phyloP scores from a whole-genome alignment of 1,284 basidiomycete species.

The Tremellales sp. region DNA sequence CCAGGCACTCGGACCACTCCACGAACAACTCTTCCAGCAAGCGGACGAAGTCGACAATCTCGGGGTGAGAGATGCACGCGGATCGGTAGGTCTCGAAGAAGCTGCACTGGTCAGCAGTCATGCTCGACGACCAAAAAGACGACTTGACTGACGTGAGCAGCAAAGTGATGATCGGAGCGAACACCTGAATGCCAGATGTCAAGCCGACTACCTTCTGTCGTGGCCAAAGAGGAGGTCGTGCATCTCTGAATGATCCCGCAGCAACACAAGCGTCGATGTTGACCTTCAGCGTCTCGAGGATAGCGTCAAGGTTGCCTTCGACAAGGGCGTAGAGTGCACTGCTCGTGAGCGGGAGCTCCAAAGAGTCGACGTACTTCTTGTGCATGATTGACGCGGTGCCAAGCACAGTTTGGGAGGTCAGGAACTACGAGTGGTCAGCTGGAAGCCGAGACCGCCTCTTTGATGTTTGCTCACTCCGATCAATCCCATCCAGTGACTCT shows the following conservation, averaged over 20 bases:
- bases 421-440: constrained; percentile 51
- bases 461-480: constrained; percentile 59
- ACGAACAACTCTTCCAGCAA: constrained; percentile 53
- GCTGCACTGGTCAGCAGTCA: constrained; percentile 40
- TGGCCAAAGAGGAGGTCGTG: constrained; percentile 12
- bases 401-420: constrained; percentile 61
- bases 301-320: constrained; percentile 54
- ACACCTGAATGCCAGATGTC: constrained; percentile 50
- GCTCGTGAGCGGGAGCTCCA: constrained; percentile 53
- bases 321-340: constrained; percentile 60
- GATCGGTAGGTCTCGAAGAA: constrained; percentile 61
- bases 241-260: constrained; percentile 51
- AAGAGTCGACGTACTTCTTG: constrained; percentile 62
- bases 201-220: constrained; percentile 6
- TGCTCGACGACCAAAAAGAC: background rate
- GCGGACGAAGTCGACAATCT: constrained; percentile 50
- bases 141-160: constrained; percentile 58
- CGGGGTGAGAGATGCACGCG: constrained; percentile 52
- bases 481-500: constrained; percentile 58
- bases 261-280: constrained; percentile 52
- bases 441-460: too few relatives aligned
- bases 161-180: constrained; percentile 54
- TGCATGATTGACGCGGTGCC: constrained; percentile 58
- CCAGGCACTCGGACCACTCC: constrained; percentile 53
- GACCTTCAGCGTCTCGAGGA: constrained; percentile 52